Percentiles rank a stretch among this genome's conserved stretches.
phyloP scores from a whole-genome alignment of 371 early-diverging fungal species.

The Mucor irregularis region DNA sequence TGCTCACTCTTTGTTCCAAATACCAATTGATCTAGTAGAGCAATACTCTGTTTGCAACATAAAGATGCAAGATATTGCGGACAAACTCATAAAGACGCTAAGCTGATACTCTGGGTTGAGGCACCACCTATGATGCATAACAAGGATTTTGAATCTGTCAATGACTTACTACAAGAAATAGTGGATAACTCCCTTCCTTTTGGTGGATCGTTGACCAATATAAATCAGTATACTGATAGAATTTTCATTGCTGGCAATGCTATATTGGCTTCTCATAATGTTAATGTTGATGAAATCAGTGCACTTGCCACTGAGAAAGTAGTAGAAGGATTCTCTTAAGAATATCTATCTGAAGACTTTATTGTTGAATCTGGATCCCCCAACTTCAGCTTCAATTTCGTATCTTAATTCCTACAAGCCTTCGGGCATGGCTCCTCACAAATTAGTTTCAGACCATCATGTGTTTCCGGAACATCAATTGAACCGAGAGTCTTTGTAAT shows the following conservation, averaged over 20 bases:
- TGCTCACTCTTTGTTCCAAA: slow-evolving; percentile 22
- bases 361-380: not conserved
- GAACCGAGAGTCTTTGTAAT: slow-evolving; percentile 25
- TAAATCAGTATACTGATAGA: too few relatives aligned
- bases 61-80: not conserved
- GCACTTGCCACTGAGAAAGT: not conserved
- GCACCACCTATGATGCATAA: slow-evolving; percentile 17
- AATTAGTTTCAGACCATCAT: not conserved
- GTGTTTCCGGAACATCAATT: not conserved
- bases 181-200: slow-evolving; percentile 22
- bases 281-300: not conserved
- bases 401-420: not conserved
- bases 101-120: slow-evolving; percentile 26
- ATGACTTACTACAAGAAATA: too few relatives aligned
- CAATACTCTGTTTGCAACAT: slow-evolving; percentile 8
- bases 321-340: not conserved
- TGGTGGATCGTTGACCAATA: too few relatives aligned
- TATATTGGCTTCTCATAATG: not conserved
- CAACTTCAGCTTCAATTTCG: not conserved
- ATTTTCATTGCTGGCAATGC: not conserved
- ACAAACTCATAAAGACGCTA: slow-evolving; percentile 4
- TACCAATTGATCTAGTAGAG: slow-evolving; percentile 8
- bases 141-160: slow-evolving; percentile 19
- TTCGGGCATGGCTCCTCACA: not conserved
- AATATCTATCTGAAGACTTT: not conserved